A percentile compares a stretch with the other conserved stretches of the same genome.
These are phyloP conservation scores for Torulaspora delbrueckii DNA, from an alignment of 805 yeast species.

Conservation along the genomic window DNA sequence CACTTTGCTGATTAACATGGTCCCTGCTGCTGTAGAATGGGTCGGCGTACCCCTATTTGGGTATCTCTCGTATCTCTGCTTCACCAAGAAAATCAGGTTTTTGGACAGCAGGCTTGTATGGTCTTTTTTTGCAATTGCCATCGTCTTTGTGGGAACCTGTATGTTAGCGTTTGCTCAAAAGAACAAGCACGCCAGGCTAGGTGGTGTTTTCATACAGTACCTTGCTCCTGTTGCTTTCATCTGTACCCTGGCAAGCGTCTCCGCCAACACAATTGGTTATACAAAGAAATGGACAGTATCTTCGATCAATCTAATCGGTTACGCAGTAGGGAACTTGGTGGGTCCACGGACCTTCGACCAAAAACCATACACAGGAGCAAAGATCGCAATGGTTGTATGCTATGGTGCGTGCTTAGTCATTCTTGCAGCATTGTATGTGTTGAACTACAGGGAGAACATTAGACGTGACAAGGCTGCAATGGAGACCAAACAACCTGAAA, in stretches of 20 bases:
- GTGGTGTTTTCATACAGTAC: slow-evolving; percentile 38
- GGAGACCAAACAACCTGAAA: slow-evolving; percentile 14
- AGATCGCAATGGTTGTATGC: slow-evolving; percentile 47
- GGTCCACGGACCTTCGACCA: slow-evolving; percentile 70
- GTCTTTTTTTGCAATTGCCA: slow-evolving; percentile 33
- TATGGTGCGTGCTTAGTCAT: slow-evolving; percentile 40
- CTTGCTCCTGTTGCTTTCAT: slow-evolving; percentile 37
- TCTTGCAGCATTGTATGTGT: slow-evolving; percentile 29
- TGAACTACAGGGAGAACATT: slow-evolving; percentile 39
- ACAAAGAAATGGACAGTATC: slow-evolving; percentile 65
- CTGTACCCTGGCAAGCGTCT: slow-evolving; percentile 35
- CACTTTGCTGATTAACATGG: slow-evolving; percentile 43
- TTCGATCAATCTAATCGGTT: slow-evolving; percentile 57
- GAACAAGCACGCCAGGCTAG: slow-evolving; percentile 35
- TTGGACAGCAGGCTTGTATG: slow-evolving; percentile 29
- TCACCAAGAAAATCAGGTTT: slow-evolving; percentile 13
- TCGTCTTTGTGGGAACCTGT: slow-evolving; percentile 36
- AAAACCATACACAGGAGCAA: slow-evolving; percentile 51
- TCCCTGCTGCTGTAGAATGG: slow-evolving; percentile 45
- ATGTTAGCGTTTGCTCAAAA: slow-evolving; percentile 42
- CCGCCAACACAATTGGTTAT: slow-evolving; percentile 60
- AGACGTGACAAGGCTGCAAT: slow-evolving; percentile 38
- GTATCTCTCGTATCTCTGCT: slow-evolving; percentile 22
- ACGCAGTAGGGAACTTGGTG: slow-evolving; percentile 61
- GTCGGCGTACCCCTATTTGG: slow-evolving; percentile 37